Evolutionary conservation across 805 yeast genomes (phyloP).

Genomic region (Candida golubevii): DNA sequence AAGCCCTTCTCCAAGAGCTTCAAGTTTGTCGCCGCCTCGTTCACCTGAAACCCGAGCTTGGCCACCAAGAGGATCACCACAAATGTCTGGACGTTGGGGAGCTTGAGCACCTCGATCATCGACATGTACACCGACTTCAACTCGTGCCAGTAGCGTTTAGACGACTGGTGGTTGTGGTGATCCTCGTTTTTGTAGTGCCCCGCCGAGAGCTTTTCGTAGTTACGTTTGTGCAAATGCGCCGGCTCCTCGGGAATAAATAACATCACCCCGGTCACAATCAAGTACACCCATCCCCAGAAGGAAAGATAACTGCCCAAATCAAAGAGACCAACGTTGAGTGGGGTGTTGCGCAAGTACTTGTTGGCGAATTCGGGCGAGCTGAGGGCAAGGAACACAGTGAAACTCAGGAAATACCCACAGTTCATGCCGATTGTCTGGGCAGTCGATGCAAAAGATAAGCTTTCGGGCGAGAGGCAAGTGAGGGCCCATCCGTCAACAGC

Average conservation of each 20-base stretch:
- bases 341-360: conserved; percentile 63
- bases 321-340: conserved; percentile 61
- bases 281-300: conserved; percentile 72
- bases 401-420: conserved; percentile 86
- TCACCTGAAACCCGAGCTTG: conserved; percentile 91
- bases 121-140: conserved; percentile 55
- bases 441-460: conserved; percentile 89
- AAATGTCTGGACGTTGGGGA: conserved; percentile 69
- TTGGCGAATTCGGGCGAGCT: conserved; percentile 92
- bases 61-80: conserved; percentile 72
- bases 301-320: conserved; percentile 70
- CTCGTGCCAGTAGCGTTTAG: conserved; percentile 11
- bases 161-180: conserved; percentile 19
- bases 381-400: conserved; percentile 86
- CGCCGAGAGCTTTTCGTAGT: conserved; percentile 25
- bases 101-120: conserved; percentile 64
- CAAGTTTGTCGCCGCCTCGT: conserved; percentile 92
- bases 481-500: conserved; percentile 99
- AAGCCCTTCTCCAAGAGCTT: conserved; percentile 88
- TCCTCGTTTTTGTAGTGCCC: conserved; percentile 27
- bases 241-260: conserved; percentile 72
- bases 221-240: conserved; percentile 35
- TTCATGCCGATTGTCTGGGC: conserved; percentile 96
- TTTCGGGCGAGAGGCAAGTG: conserved; percentile 72
- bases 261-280: conserved; percentile 61